phyloP scores from a whole-genome alignment of 371 early-diverging fungal species.

The Conidiobolus incongruus region DNA sequence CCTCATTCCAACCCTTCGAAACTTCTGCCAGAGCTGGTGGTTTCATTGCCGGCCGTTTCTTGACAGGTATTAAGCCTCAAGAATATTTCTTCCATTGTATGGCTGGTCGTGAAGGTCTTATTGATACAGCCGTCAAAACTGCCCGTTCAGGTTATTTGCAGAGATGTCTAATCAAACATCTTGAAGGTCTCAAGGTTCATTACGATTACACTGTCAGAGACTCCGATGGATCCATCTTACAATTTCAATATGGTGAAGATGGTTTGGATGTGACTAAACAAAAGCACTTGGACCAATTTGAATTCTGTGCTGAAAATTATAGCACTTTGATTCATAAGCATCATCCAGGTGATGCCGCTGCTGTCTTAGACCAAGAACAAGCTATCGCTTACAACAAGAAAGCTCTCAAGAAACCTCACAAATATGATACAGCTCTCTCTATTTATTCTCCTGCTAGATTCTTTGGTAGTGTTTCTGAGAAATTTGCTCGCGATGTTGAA shows the following conservation, averaged over 20 bases:
- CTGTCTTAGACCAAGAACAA: constrained; percentile 44
- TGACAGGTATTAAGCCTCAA: constrained; percentile 97
- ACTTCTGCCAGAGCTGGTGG: constrained; percentile 89
- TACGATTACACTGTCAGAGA: constrained; percentile 97
- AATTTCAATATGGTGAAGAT: constrained; percentile 99
- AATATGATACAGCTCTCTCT: constrained; percentile 58
- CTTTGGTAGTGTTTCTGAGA: constrained; percentile 80
- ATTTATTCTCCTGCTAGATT: constrained; percentile 57
- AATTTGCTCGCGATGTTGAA: constrained; percentile 33
- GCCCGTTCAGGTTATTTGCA: constrained; percentile 98
- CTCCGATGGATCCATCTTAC: constrained; percentile 81
- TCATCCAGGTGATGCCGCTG: constrained; percentile 43
- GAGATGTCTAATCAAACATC: constrained; percentile 98
- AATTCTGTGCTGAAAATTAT: constrained; percentile 85
- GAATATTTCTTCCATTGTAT: constrained; percentile 89
- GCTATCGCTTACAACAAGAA: constrained; percentile 63
- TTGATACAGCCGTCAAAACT: constrained; percentile 99
- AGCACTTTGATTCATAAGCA: constrained; percentile 56
- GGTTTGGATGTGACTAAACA: constrained; percentile 95
- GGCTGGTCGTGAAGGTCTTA: constrained; percentile 99
- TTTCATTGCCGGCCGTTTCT: constrained; percentile 95
- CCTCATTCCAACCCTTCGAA: constrained; percentile 84
- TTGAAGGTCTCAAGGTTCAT: constrained; percentile 90
- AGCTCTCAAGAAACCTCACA: constrained; percentile 46
- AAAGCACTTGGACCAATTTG: constrained; percentile 71